Percentiles rank a stretch among this genome's conserved stretches.
These are phyloP conservation scores for Mycena galopus DNA, from an alignment of 768 basidiomycete genomes.

Conservation along the genomic window DNA sequence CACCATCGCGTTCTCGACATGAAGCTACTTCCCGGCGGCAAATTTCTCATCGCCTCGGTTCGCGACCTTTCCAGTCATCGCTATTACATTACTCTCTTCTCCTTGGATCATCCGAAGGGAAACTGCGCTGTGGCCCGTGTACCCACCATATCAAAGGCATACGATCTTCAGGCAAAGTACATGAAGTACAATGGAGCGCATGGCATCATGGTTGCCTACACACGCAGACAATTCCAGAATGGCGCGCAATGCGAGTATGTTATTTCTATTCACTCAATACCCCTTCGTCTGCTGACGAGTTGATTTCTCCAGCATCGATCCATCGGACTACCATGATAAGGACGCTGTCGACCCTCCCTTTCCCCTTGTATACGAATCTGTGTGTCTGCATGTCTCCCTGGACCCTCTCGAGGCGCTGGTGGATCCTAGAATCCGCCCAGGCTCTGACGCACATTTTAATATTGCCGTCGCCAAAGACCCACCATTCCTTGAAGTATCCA, in stretches of 20 bases:
- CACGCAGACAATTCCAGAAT: constrained; percentile 52
- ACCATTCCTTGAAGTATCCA: constrained; percentile 57
- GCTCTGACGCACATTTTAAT: constrained; percentile 52
- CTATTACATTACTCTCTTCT: constrained; percentile 67
- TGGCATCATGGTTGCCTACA: constrained; percentile 71
- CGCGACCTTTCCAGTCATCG: constrained; percentile 56
- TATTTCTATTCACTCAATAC: background rate
- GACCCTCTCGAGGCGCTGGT: constrained; percentile 58
- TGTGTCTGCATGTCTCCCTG: constrained; percentile 57
- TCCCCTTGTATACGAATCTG: constrained; percentile 59
- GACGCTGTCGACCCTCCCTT: constrained; percentile 57
- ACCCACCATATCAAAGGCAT: constrained; percentile 64
- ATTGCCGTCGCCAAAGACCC: constrained; percentile 49
- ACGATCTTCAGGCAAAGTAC: constrained; percentile 71
- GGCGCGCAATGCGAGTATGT: constrained; percentile 36
- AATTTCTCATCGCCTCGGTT: constrained; percentile 74
- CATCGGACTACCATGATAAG: constrained; percentile 52
- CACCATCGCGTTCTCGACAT: constrained; percentile 63
- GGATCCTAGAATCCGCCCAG: constrained; percentile 55
- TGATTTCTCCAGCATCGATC: constrained; percentile 47
- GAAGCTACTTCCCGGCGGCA: constrained; percentile 74
- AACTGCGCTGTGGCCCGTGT: constrained; percentile 62
- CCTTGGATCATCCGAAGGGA: constrained; percentile 66
- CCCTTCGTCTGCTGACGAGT: background rate
- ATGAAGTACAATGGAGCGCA: constrained; percentile 57